These are phyloP conservation scores for Spathaspora sp. DNA, from an alignment of 1,139 yeast genomes.

Conservation along the genomic window DNA sequence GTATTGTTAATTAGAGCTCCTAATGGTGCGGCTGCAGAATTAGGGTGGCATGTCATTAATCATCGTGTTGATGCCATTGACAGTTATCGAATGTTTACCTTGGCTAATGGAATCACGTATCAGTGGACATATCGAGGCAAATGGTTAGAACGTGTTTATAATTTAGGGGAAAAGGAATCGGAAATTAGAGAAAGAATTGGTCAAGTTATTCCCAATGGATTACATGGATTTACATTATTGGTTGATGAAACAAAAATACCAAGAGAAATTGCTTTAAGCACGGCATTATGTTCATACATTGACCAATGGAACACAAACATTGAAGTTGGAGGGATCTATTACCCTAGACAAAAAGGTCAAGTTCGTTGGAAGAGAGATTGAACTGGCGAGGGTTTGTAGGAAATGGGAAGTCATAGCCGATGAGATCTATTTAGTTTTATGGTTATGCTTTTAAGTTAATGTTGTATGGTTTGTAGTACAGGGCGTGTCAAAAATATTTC, in stretches of 20 bases:
- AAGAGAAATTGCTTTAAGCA: constrained; percentile 54
- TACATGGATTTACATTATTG: constrained; percentile 50
- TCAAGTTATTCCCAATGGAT: constrained; percentile 48
- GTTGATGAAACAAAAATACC: constrained; percentile 56
- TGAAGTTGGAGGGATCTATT: constrained; percentile 62
- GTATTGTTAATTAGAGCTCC: constrained; percentile 53
- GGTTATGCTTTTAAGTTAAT: not conserved
- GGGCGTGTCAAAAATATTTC: no score
- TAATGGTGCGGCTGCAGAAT: constrained; percentile 47
- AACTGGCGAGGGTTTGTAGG: not conserved
- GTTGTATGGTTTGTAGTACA: not conserved
- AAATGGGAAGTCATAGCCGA: not conserved
- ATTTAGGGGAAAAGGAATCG: constrained; percentile 59
- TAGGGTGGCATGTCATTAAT: constrained; percentile 63
- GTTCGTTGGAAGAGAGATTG: constrained; percentile 62
- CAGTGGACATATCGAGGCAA: constrained; percentile 66
- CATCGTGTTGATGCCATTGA: constrained; percentile 65
- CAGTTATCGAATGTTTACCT: constrained; percentile 55
- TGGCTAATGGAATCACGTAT: constrained; percentile 57
- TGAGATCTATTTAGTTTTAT: not conserved
- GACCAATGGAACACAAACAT: constrained; percentile 67
- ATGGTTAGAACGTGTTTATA: constrained; percentile 54
- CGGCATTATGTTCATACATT: constrained; percentile 58
- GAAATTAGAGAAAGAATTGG: constrained; percentile 64
- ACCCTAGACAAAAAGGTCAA: constrained; percentile 49